Percentiles rank a stretch among this genome's conserved stretches.
Conservation (phyloP, 495 filamentous ascomycete species). For the Penicillium parvum region DNA sequence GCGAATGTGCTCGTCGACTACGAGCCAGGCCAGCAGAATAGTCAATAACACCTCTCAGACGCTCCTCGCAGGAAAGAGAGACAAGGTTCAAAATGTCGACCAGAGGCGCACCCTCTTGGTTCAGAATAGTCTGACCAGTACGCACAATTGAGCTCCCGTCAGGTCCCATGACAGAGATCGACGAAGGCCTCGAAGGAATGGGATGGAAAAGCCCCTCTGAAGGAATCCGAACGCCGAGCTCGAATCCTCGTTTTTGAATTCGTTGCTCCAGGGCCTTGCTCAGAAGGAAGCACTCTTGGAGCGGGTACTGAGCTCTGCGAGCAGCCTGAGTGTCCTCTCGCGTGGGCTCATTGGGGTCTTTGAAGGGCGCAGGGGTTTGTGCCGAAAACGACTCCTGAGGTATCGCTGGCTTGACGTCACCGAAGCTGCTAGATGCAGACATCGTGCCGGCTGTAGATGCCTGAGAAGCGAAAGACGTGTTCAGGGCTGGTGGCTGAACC, state of each 20-base stretch:
- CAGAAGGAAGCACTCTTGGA: slow-evolving; percentile 57
- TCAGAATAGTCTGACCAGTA: slow-evolving; percentile 56
- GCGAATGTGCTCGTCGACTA: slow-evolving; percentile 63
- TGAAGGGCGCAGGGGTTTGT: slow-evolving; percentile 31
- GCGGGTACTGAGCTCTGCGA: slow-evolving; percentile 47
- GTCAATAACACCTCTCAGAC: slow-evolving; percentile 62
- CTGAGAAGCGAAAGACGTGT: slow-evolving; percentile 41
- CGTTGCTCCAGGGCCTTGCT: slow-evolving; percentile 45
- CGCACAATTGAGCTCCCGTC: slow-evolving; percentile 54
- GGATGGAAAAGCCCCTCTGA: slow-evolving; percentile 57
- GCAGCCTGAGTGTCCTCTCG: slow-evolving; percentile 42
- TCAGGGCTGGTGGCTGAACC: slow-evolving; percentile 39
- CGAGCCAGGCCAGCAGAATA: slow-evolving; percentile 62
- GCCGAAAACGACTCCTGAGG: slow-evolving; percentile 34
- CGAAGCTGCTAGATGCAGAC: slow-evolving; percentile 37
- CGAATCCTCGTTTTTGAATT: slow-evolving; percentile 45
- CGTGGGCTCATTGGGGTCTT: slow-evolving; percentile 39
- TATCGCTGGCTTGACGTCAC: slow-evolving; percentile 30
- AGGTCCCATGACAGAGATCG: slow-evolving; percentile 51
- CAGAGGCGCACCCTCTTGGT: slow-evolving; percentile 60
- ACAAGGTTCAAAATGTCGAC: slow-evolving; percentile 72
- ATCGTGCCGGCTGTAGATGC: slow-evolving; percentile 36
- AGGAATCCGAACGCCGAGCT: slow-evolving; percentile 59
- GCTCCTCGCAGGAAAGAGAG: slow-evolving; percentile 70
- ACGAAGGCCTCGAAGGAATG: slow-evolving; percentile 43